A percentile compares a stretch with the other conserved stretches of the same genome.
phyloP scores from a whole-genome alignment of 305 asterid species.

The Solanum chacoense region DNA sequence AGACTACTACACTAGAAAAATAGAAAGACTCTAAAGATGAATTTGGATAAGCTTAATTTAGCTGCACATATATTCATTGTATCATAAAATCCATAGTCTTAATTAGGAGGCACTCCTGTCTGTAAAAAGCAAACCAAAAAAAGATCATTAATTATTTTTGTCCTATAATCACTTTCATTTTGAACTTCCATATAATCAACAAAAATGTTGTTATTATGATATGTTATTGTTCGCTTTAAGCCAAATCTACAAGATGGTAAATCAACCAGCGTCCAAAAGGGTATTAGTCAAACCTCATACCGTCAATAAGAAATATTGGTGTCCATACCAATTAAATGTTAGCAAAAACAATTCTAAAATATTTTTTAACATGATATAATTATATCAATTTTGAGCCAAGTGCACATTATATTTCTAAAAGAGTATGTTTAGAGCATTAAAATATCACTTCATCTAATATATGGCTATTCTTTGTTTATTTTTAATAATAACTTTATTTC shows the following conservation, averaged over 20 bases:
- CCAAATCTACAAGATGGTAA: fast-evolving
- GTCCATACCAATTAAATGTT: not conserved
- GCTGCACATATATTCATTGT: too few relatives aligned
- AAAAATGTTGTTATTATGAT: too few relatives aligned
- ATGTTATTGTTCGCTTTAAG: too few relatives aligned
- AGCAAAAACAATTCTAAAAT: not conserved
- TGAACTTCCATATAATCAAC: not conserved
- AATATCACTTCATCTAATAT: not conserved
- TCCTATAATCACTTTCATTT: too few relatives aligned
- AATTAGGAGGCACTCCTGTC: not conserved
- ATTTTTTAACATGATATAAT: not conserved
- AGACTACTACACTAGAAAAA: not conserved
- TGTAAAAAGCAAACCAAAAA: not conserved
- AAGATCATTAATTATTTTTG: not conserved
- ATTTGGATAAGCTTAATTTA: too few relatives aligned
- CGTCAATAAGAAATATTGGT: fast-evolving
- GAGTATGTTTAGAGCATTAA: not conserved
- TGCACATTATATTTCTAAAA: not conserved
- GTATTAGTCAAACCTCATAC: not conserved
- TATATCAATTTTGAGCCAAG: not conserved
- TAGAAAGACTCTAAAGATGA: too few relatives aligned
- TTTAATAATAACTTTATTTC: not conserved
- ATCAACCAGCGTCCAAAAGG: too few relatives aligned
- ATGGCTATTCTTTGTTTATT: fast-evolving
- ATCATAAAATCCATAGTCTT: not conserved